A percentile compares a stretch with the other conserved stretches of the same genome.
Evolutionary conservation across 2,329 filamentous ascomycete species (phyloP).

Genomic region (Zopfia rhizophila): DNA sequence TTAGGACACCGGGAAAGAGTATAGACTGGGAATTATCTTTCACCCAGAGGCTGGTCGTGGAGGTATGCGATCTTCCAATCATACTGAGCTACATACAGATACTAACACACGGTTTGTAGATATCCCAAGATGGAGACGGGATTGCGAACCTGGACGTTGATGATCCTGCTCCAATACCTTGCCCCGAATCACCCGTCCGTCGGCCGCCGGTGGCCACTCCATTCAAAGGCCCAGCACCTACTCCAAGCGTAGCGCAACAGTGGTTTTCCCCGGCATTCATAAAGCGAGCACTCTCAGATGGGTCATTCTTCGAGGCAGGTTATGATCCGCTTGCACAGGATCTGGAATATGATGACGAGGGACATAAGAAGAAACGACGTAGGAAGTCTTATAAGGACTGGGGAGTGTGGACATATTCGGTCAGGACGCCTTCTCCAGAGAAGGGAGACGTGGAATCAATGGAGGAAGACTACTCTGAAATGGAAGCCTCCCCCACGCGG

Average conservation of each 20-base stretch:
- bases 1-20: slow-evolving; percentile 66
- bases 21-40: slow-evolving; percentile 68
- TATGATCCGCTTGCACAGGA: slow-evolving; percentile 79
- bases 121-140: slow-evolving; percentile 60
- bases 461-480: slow-evolving; percentile 28
- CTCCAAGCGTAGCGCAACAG: too few relatives aligned
- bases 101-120: too few relatives aligned
- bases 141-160: slow-evolving; percentile 66
- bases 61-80: slow-evolving; percentile 33
- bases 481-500: slow-evolving; percentile 36
- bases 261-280: not conserved
- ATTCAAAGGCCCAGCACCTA: slow-evolving; percentile 8
- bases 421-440: slow-evolving; percentile 76
- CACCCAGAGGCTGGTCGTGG: slow-evolving; percentile 46
- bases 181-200: slow-evolving; percentile 35
- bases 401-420: slow-evolving; percentile 78
- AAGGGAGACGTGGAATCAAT: slow-evolving; percentile 50
- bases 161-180: slow-evolving; percentile 41
- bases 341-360: slow-evolving; percentile 66
- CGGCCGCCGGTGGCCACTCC: slow-evolving; percentile 14
- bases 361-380: slow-evolving; percentile 73
- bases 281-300: slow-evolving; percentile 52
- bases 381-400: slow-evolving; percentile 76
- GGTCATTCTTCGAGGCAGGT: too few relatives aligned
- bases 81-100: too few relatives aligned